Evolutionary conservation across 495 filamentous ascomycete species (phyloP), one percentile per base, ranked within the genome.

Genomic region (Extremus antarcticus): DNA sequence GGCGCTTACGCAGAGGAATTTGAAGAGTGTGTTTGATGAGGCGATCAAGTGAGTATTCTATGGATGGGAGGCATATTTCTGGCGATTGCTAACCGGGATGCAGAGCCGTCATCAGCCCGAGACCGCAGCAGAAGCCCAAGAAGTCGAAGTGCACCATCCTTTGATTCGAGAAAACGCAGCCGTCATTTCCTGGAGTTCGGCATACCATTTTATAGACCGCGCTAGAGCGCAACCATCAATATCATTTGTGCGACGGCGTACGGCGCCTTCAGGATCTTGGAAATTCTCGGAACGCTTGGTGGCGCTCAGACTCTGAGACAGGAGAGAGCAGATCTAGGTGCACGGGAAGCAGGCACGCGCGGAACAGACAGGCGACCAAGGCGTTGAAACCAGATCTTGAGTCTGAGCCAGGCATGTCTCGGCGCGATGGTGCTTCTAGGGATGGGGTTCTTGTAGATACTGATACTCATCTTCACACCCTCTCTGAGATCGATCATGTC

Each of bases 11-110:
- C 92, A 97, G 73, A 78, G 88, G 54, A 94, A 94, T 65, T 70
- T 98, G 61, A 98, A 98, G 80, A 91, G 87, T 52, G 94, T 98
- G 47, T 98, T 98, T 66, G 92, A 98, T 63, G 88, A 95, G 66
- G 92, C 92, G 38, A 98, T 98, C 66, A 80, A 90, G 91, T 95
- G 69, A 50, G 74, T 68, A 4, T 32, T 16, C 0, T 10, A 19
- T n/a, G n/a, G n/a, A n/a, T n/a, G n/a, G n/a, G n/a, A n/a, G n/a
- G n/a, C n/a, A n/a, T n/a, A n/a, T n/a, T n/a, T n/a, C 39, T 3
- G 13, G 48, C 21, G 25, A 47, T 25, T 54, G 4, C 17, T 50
- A 21, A 52, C 23, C 8, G 21, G 16, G 16, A 40, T 23, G 13
- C 57, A 63, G 90, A 49, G 89, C 90, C 52, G 90, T 92, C 20